Evolutionary conservation across 805 yeast species (phyloP).

Genomic region (Kregervanrija fluxuum): DNA sequence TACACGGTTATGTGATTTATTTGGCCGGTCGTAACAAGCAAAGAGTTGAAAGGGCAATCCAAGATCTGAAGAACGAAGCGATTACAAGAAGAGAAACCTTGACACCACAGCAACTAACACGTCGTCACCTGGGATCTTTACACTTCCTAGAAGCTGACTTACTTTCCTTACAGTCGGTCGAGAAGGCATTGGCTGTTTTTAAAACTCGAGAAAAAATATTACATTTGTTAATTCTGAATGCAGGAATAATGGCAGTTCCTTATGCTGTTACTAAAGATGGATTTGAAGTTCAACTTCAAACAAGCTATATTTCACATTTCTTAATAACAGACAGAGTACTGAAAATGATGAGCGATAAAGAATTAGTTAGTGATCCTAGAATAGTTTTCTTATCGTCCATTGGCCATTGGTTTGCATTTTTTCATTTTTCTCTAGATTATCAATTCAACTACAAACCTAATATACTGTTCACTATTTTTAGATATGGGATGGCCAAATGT

Average conservation of each 20-base stretch:
- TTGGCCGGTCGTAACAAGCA: conserved; percentile 61
- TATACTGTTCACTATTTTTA: conserved; percentile 64
- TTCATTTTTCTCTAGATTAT: conserved; percentile 39
- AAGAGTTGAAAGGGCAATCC: conserved; percentile 50
- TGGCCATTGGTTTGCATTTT: conserved; percentile 50
- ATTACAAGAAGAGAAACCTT: conserved; percentile 19
- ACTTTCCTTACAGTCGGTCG: conserved; percentile 38
- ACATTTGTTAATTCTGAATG: conserved; percentile 65
- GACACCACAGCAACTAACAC: conserved; percentile 11
- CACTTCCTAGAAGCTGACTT: conserved; percentile 50
- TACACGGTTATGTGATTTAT: conserved; percentile 74
- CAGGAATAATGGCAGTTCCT: conserved; percentile 79
- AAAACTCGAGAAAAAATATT: conserved; percentile 39
- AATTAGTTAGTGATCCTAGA: conserved; percentile 34
- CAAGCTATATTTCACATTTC: conserved; percentile 72
- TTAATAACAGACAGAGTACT: conserved; percentile 56
- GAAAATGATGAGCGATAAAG: conserved; percentile 38
- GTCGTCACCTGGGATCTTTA: conserved; percentile 41
- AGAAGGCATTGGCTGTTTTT: conserved; percentile 41
- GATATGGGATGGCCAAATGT: conserved; percentile 73
- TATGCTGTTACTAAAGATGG: conserved; percentile 49
- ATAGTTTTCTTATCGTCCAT: conserved; percentile 59
- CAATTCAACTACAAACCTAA: conserved; percentile 56
- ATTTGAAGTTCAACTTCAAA: conserved; percentile 75
- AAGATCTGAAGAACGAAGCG: conserved; percentile 51